A percentile compares a stretch with the other conserved stretches of the same genome.
Evolutionary conservation across 345 rosid genomes (phyloP).

Genomic region (Luvunga scandens): DNA sequence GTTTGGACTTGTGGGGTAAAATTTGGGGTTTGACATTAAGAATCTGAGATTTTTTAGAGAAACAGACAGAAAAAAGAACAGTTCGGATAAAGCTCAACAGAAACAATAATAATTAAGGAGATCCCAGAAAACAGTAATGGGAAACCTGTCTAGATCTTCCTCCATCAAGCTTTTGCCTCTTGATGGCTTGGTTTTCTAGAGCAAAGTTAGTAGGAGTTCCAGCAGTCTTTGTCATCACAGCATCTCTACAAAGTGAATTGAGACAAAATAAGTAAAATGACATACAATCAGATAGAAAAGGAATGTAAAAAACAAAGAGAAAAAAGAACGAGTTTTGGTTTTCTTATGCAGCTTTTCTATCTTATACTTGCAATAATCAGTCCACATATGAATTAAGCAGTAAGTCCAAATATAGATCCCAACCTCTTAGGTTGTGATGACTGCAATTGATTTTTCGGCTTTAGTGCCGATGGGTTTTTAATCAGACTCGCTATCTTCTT

Average conservation of each 20-base stretch:
- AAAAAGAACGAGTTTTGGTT: not conserved
- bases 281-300: not conserved
- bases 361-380: not conserved
- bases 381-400: not conserved
- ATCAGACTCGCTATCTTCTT: conserved; percentile 53
- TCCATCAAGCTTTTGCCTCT: conserved; percentile 92
- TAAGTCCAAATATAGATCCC: not conserved
- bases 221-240: conserved; percentile 26
- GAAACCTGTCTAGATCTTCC: conserved; percentile 86
- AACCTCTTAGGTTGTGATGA: conserved; percentile 49
- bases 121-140: not conserved
- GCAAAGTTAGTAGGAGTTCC: conserved; percentile 54
- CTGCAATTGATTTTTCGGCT: conserved; percentile 42
- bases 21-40: conserved; percentile 66
- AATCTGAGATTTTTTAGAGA: conserved; percentile 48
- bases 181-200: conserved; percentile 93
- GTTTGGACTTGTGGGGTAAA: conserved; percentile 79
- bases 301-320: not conserved
- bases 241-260: conserved; percentile 32
- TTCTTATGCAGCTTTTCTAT: not conserved
- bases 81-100: not conserved
- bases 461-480: conserved; percentile 60
- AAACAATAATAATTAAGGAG: not conserved
- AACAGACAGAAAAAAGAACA: not conserved
- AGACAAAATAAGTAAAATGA: not conserved